A percentile compares a stretch with the other conserved stretches of the same genome.
Conservation (phyloP, 2,329 filamentous ascomycete species). For the Lasiodiplodia theobromae region DNA sequence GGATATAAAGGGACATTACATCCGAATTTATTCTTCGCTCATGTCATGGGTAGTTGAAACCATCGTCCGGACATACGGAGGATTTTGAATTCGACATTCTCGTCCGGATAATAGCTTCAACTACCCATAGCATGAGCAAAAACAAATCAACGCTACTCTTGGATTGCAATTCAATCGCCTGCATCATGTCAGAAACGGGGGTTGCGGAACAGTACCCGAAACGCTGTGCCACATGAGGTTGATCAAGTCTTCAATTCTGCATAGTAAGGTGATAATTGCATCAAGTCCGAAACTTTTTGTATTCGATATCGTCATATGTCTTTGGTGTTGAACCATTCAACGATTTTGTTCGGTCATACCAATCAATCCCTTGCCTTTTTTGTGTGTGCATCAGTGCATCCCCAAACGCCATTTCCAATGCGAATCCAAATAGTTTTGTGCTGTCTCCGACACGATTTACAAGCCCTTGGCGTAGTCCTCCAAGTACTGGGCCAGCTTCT, state of each 20-base stretch:
- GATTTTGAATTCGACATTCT: too few species aligned
- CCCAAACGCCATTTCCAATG: slow-evolving; percentile 21
- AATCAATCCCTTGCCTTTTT: slow-evolving; percentile 18
- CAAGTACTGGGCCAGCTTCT: slow-evolving; percentile 73
- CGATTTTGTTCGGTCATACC: background rate
- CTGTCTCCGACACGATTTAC: slow-evolving; percentile 29
- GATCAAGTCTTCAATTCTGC: too few species aligned
- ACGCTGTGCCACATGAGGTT: background rate
- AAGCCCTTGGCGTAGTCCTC: slow-evolving; percentile 60
- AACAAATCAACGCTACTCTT: too few species aligned
- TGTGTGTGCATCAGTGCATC: background rate
- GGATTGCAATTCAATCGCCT: too few species aligned
- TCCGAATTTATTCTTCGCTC: too few species aligned
- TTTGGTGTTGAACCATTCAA: slow-evolving; percentile 21
- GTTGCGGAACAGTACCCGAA: too few species aligned
- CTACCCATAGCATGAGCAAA: too few species aligned
- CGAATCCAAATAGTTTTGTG: background rate
- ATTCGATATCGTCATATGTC: background rate
- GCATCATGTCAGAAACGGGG: too few species aligned
- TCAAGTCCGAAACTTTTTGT: background rate
- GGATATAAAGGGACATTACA: background rate
- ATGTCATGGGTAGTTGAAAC: too few species aligned
- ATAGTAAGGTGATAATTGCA: background rate
- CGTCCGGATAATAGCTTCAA: too few species aligned
- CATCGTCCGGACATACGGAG: too few species aligned